Conservation (phyloP, 352 stramenopile genomes). For the Globisporangium okanoganense region DNA sequence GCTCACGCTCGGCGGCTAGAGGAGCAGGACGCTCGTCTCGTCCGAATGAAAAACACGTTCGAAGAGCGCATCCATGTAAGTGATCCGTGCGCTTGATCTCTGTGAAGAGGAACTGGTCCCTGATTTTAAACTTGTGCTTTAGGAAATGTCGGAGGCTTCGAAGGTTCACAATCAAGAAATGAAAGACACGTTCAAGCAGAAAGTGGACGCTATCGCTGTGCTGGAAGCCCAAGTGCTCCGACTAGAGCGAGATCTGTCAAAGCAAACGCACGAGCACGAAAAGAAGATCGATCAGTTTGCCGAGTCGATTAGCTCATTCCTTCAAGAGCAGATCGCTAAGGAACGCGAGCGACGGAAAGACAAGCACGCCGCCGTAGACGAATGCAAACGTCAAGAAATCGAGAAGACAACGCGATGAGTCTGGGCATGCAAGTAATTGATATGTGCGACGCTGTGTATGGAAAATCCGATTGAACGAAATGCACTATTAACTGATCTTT, state of each 20-base stretch:
- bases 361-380: not conserved
- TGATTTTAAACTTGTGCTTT: too few relatives aligned
- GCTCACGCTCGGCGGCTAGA: slow-evolving; percentile 34
- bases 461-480: not conserved
- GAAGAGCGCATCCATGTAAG: slow-evolving; percentile 46
- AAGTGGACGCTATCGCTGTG: slow-evolving; percentile 20
- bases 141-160: slow-evolving; percentile 23
- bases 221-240: slow-evolving; percentile 41
- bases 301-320: slow-evolving; percentile 43
- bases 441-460: not conserved
- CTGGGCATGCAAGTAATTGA: not conserved
- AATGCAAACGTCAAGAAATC: not conserved
- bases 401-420: not conserved
- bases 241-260: slow-evolving; percentile 36
- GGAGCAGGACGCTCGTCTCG: slow-evolving; percentile 31
- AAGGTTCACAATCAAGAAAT: slow-evolving; percentile 29
- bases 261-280: slow-evolving; percentile 48
- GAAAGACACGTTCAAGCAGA: slow-evolving; percentile 26
- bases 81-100: not conserved
- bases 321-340: slow-evolving; percentile 50
- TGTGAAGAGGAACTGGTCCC: not conserved
- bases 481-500: not conserved
- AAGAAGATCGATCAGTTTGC: slow-evolving; percentile 50
- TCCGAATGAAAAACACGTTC: slow-evolving; percentile 35
- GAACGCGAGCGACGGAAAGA: slow-evolving; percentile 41